phyloP scores from a whole-genome alignment of 306 rosid species.

The Trifolium fragiferum region DNA sequence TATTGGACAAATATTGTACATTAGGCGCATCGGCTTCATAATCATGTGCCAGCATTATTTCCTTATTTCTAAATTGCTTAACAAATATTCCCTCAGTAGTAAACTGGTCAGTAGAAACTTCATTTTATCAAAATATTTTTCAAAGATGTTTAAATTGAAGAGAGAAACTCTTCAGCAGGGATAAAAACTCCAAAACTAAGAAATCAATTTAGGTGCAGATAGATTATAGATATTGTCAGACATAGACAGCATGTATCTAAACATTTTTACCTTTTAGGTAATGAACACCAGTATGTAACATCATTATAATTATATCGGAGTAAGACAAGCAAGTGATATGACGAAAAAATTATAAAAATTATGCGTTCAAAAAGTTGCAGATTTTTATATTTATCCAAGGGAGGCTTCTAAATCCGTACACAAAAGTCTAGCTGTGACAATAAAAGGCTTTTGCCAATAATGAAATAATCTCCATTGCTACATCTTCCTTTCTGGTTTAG shows the following conservation, averaged over 20 bases:
- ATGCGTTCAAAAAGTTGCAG: too few species aligned
- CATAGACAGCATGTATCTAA: neutral
- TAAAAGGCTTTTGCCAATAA: neutral
- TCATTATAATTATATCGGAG: neutral
- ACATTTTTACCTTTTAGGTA: neutral
- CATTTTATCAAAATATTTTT: constrained; percentile 1
- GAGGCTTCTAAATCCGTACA: too few species aligned
- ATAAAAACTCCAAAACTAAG: neutral
- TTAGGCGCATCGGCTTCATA: constrained; percentile 35
- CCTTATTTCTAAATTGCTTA: constrained; percentile 32
- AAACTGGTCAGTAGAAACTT: constrained; percentile 25
- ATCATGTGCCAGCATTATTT: constrained; percentile 4
- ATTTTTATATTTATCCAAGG: too few species aligned
- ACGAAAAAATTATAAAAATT: neutral
- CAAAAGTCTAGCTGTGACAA: neutral
- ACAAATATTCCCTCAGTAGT: neutral
- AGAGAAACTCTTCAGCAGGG: neutral
- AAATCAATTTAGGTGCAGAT: neutral
- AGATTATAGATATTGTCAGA: neutral
- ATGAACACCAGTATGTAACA: neutral
- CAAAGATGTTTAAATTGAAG: constrained; percentile 1
- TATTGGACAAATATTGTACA: constrained; percentile 37
- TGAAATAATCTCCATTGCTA: neutral
- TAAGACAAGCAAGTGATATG: neutral
- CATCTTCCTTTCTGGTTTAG: neutral